Percentiles rank a stretch among this genome's conserved stretches.
Evolutionary conservation across 2,329 filamentous ascomycete genomes (phyloP).

Genomic region (Parafenestella ontariensis): DNA sequence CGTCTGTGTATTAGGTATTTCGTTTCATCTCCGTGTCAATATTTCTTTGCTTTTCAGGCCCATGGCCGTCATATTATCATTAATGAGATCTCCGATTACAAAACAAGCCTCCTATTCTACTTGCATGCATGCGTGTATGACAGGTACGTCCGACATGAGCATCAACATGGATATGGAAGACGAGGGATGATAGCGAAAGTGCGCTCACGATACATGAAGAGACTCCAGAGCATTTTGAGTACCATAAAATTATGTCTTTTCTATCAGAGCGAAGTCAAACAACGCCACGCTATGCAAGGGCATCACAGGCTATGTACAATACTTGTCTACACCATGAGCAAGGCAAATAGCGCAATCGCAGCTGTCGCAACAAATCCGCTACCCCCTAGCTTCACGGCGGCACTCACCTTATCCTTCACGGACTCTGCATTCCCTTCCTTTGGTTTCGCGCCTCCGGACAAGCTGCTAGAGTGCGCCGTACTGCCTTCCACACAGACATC

Average conservation of each 20-base stretch:
- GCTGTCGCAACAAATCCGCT: not conserved
- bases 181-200: no score
- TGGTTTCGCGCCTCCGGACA: constrained; percentile 17
- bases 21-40: no score
- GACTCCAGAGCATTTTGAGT: not conserved
- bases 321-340: not conserved
- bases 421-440: not conserved
- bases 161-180: no score
- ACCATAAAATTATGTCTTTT: not conserved
- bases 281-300: not conserved
- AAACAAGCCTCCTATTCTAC: no score
- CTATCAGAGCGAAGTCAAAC: not conserved
- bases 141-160: no score
- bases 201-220: no score
- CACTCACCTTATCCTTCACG: not conserved
- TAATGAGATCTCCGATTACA: no score
- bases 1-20: no score
- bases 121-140: no score
- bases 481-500: constrained; percentile 27
- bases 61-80: no score
- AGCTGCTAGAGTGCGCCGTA: constrained; percentile 12
- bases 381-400: not conserved
- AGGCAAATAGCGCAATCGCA: not conserved
- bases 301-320: not conserved
- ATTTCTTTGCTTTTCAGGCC: not conserved